These are phyloP conservation scores for Xylaria longipes DNA, from an alignment of 495 filamentous ascomycete genomes.

Conservation along the genomic window DNA sequence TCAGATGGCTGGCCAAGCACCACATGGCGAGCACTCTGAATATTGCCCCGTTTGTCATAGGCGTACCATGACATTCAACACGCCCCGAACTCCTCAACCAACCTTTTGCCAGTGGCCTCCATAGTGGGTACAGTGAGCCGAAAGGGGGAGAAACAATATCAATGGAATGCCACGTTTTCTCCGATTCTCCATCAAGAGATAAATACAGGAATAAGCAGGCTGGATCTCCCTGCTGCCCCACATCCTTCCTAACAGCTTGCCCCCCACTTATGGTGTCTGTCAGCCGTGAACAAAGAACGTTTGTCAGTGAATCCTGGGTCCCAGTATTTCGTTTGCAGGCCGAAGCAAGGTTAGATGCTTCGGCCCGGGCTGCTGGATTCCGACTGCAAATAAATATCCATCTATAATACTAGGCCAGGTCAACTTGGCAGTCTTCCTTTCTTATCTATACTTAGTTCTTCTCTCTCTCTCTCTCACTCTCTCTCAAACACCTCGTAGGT, in stretches of 20 bases:
- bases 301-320: not conserved
- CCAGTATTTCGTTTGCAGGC: not conserved
- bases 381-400: not conserved
- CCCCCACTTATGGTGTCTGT: not conserved
- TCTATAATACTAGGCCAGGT: not conserved
- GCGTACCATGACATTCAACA: not conserved
- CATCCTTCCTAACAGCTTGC: not conserved
- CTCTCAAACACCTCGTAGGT: not conserved
- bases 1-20: not conserved
- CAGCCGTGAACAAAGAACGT: not conserved
- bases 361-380: not conserved
- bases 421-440: not conserved
- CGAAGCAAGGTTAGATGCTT: not conserved
- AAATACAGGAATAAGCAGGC: not conserved
- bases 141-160: slow-evolving; percentile 1
- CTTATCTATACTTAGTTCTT: not conserved
- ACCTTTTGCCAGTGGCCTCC: not conserved
- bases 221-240: not conserved
- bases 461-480: too few species aligned
- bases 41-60: slow-evolving; percentile 5
- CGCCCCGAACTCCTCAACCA: not conserved
- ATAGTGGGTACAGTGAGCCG: not conserved
- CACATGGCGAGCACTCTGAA: not conserved
- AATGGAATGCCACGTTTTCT: slow-evolving; percentile 9
- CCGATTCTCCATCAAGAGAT: not conserved